These are phyloP conservation scores for Leccinum cinnamomeum DNA, from an alignment of 1,284 basidiomycete species.

Conservation along the genomic window DNA sequence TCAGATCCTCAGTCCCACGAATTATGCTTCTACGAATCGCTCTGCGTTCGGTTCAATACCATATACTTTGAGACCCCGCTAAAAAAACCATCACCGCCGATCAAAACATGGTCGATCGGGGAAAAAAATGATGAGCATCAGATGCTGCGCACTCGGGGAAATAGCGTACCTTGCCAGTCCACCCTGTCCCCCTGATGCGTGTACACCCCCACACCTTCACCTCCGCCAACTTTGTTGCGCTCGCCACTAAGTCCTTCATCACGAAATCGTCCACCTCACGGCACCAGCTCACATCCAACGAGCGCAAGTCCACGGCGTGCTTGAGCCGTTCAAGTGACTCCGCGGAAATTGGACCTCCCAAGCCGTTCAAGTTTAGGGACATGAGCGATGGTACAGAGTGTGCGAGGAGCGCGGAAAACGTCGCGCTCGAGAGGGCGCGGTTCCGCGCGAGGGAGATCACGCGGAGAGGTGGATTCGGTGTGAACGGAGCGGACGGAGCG, in stretches of 20 bases:
- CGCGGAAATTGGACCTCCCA: slow-evolving; percentile 44
- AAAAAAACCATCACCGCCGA: background rate
- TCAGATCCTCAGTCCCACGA: background rate
- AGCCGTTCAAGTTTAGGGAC: slow-evolving; percentile 69
- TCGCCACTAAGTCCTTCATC: slow-evolving; percentile 49
- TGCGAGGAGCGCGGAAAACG: slow-evolving; percentile 64
- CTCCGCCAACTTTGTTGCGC: slow-evolving; percentile 51
- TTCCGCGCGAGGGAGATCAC: slow-evolving; percentile 65
- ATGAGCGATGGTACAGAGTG: slow-evolving; percentile 71
- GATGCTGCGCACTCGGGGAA: background rate
- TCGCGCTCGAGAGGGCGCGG: slow-evolving; percentile 51
- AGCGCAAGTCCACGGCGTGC: slow-evolving; percentile 49
- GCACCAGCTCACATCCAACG: slow-evolving; percentile 87
- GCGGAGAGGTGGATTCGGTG: slow-evolving; percentile 48
- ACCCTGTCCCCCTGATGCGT: slow-evolving; percentile 54
- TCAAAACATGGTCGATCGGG: background rate
- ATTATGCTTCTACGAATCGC: slow-evolving; percentile 6
- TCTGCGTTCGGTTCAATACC: slow-evolving; percentile 43
- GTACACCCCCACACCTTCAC: slow-evolving; percentile 76
- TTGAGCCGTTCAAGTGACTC: slow-evolving; percentile 56
- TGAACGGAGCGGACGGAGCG: slow-evolving; percentile 11
- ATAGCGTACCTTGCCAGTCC: slow-evolving; percentile 45
- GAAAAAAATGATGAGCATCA: background rate
- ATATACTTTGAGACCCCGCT: slow-evolving; percentile 47
- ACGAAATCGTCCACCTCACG: slow-evolving; percentile 83